Evolutionary conservation across 805 yeast genomes (phyloP).

Genomic region (Nakazawaea molendinolei): DNA sequence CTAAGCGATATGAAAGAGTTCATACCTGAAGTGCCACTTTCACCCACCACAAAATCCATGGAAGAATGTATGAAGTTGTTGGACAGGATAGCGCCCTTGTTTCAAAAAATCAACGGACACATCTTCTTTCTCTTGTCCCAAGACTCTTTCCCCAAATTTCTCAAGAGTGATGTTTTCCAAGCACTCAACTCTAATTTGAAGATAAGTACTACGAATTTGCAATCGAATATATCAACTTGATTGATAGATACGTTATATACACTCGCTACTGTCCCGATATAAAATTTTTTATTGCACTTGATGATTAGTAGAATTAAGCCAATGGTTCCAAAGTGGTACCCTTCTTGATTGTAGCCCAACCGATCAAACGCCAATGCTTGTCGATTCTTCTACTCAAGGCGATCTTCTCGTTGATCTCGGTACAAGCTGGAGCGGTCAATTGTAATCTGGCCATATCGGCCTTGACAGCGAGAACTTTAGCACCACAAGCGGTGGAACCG

Average conservation of each 20-base stretch:
- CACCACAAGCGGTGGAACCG: slow-evolving; percentile 99
- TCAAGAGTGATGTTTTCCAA: slow-evolving; percentile 33
- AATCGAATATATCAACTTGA: not conserved
- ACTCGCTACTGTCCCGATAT: not conserved
- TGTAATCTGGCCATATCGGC: slow-evolving; percentile 99
- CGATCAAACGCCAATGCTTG: slow-evolving; percentile 99
- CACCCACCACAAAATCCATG: slow-evolving; percentile 29
- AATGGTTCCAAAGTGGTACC: slow-evolving; percentile 85
- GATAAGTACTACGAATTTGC: slow-evolving; percentile 10
- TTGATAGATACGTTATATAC: not conserved
- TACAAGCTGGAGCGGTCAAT: slow-evolving; percentile 97
- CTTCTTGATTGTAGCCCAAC: slow-evolving; percentile 98
- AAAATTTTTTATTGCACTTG: not conserved
- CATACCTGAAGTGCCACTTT: not conserved
- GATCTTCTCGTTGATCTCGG: slow-evolving; percentile 96
- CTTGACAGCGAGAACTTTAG: slow-evolving; percentile 94
- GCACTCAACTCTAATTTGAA: slow-evolving; percentile 20
- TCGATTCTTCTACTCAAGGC: slow-evolving; percentile 98
- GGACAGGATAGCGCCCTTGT: slow-evolving; percentile 33
- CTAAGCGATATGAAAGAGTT: not conserved
- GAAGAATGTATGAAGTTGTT: slow-evolving; percentile 29
- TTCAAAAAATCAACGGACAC: slow-evolving; percentile 40
- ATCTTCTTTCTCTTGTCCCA: slow-evolving; percentile 57
- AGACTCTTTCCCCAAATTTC: slow-evolving; percentile 70
- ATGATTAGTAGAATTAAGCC: slow-evolving; percentile 24